Conservation (phyloP, 495 filamentous ascomycete genomes). For the Evansstolkia leycettana region DNA sequence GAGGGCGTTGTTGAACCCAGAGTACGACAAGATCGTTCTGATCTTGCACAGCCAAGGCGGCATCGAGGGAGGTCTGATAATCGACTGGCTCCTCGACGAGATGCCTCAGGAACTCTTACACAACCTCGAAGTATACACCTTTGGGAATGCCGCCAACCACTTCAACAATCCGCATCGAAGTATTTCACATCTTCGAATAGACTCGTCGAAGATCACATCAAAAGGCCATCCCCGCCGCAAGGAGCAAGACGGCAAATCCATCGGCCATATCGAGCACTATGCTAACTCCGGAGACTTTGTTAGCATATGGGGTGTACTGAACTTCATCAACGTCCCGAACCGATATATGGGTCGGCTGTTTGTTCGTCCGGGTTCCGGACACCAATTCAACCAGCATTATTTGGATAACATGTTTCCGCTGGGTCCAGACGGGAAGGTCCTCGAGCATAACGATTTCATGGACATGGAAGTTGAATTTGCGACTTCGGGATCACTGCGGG, state of each 20-base stretch:
- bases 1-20: conserved; percentile 19
- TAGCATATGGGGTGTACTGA: conserved; percentile 59
- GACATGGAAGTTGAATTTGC: conserved; percentile 14
- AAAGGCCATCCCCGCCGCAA: background rate
- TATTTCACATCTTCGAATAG: conserved; percentile 1
- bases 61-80: conserved; percentile 58
- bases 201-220: background rate
- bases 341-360: conserved; percentile 72
- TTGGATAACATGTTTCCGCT: conserved; percentile 63
- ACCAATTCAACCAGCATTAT: conserved; percentile 74
- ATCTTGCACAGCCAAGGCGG: conserved; percentile 76
- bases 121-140: conserved; percentile 76
- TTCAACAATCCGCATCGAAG: conserved; percentile 65
- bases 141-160: conserved; percentile 75
- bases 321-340: conserved; percentile 37
- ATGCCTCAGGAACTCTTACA: conserved; percentile 51
- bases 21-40: conserved; percentile 60
- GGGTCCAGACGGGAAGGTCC: conserved; percentile 13
- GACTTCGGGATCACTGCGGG: no score
- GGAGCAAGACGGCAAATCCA: conserved; percentile 15
- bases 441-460: conserved; percentile 24
- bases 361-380: conserved; percentile 50
- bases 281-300: conserved; percentile 68
- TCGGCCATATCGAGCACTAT: conserved; percentile 78
- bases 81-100: conserved; percentile 73